These are phyloP conservation scores for Talaromyces sp. DNA, from an alignment of 2,329 filamentous ascomycete genomes.

Conservation along the genomic window DNA sequence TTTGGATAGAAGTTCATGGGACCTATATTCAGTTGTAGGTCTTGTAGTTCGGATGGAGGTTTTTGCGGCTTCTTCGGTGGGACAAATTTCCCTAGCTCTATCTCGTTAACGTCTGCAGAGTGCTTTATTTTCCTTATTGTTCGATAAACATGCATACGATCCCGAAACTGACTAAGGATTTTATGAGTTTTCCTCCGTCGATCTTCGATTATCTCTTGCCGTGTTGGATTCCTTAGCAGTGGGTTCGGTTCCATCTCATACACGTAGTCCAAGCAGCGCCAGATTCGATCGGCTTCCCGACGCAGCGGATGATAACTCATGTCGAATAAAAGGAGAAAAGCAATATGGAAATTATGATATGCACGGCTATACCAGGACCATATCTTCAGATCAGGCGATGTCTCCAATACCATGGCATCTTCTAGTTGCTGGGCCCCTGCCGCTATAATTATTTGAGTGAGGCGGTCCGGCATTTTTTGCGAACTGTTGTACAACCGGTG, in stretches of 20 bases:
- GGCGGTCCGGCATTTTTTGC: slow-evolving; percentile 44
- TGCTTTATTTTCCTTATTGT: slow-evolving; percentile 24
- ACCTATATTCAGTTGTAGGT: neutral
- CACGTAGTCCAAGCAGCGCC: slow-evolving; percentile 67
- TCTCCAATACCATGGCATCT: slow-evolving; percentile 52
- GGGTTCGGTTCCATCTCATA: slow-evolving; percentile 54
- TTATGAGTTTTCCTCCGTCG: slow-evolving; percentile 56
- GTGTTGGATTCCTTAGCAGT: slow-evolving; percentile 31
- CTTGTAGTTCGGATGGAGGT: neutral
- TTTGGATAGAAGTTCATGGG: slow-evolving; percentile 1
- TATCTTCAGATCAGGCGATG: slow-evolving; percentile 45
- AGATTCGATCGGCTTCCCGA: slow-evolving; percentile 61
- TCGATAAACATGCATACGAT: slow-evolving; percentile 30
- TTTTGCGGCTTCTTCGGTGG: neutral
- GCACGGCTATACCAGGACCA: slow-evolving; percentile 71
- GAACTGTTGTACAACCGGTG: slow-evolving; percentile 59
- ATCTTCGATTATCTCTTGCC: slow-evolving; percentile 17
- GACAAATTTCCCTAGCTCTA: neutral
- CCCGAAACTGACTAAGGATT: slow-evolving; percentile 59
- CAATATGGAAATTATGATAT: slow-evolving; percentile 68
- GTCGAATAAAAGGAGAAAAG: slow-evolving; percentile 65
- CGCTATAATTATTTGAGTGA: slow-evolving; percentile 61
- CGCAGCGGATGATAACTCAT: slow-evolving; percentile 56
- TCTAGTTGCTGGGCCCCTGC: slow-evolving; percentile 54
- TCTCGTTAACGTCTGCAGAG: slow-evolving; percentile 19